Evolutionary conservation across 1,284 basidiomycete genomes (phyloP).

Genomic region (Bjerkandera adusta): DNA sequence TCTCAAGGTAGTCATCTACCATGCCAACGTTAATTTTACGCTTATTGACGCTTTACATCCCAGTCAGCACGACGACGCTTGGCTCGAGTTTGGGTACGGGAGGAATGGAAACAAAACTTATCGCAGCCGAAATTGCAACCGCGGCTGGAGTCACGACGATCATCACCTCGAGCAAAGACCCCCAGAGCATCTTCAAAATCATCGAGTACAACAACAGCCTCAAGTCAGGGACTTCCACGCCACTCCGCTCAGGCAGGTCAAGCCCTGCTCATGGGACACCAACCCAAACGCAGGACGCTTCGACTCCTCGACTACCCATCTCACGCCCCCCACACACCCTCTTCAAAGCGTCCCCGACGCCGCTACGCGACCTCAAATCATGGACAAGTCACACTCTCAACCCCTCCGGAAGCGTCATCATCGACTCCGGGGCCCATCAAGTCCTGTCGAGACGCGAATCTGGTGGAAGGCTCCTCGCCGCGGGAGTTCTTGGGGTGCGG

Average conservation of each 20-base stretch:
- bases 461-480: constrained; percentile 88
- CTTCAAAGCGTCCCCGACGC: constrained; percentile 75
- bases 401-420: constrained; percentile 84
- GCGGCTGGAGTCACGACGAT: constrained; percentile 95
- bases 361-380: constrained; percentile 88
- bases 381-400: constrained; percentile 95
- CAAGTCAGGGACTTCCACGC: constrained; percentile 32
- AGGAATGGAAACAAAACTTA: constrained; percentile 99
- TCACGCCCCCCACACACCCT: constrained; percentile 80
- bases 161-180: constrained; percentile 82
- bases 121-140: constrained; percentile 96
- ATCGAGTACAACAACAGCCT: constrained; percentile 68
- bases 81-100: constrained; percentile 95
- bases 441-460: constrained; percentile 84
- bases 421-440: constrained; percentile 86
- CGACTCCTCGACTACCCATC: constrained; percentile 7
- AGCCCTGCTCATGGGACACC: constrained; percentile 31
- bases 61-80: constrained; percentile 89
- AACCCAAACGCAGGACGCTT: neutral
- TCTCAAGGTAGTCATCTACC: constrained; percentile 59
- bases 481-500: constrained; percentile 84
- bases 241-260: constrained; percentile 34
- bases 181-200: constrained; percentile 78
- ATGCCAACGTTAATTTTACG: neutral
- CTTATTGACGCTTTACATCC: neutral